Percentiles rank a stretch among this genome's conserved stretches.
Conservation (phyloP, 805 yeast species). For the Starmerella davenportii region DNA sequence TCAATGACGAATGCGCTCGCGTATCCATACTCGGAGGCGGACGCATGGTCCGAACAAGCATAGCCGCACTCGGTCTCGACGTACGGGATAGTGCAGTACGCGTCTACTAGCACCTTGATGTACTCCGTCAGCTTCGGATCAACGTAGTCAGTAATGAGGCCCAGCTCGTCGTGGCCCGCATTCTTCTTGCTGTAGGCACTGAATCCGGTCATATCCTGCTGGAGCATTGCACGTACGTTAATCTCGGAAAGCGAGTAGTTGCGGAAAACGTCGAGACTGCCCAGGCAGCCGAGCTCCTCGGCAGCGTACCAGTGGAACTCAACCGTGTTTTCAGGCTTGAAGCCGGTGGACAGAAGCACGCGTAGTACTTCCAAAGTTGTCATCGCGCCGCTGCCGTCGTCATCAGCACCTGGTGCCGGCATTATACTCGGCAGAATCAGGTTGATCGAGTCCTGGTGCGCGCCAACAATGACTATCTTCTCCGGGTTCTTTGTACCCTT, state of each 20-base stretch:
- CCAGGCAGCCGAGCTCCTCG: conserved; percentile 82
- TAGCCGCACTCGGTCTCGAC: conserved; percentile 72
- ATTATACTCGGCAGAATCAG: conserved; percentile 47
- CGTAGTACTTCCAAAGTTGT: conserved; percentile 62
- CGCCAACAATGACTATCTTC: conserved; percentile 55
- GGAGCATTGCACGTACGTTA: conserved; percentile 64
- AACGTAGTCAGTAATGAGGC: conserved; percentile 62
- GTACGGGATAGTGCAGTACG: conserved; percentile 50
- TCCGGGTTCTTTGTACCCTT: conserved; percentile 26
- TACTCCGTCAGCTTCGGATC: conserved; percentile 38
- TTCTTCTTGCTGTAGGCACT: conserved; percentile 27
- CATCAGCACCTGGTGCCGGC: conserved; percentile 89
- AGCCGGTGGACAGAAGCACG: conserved; percentile 31
- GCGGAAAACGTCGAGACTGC: conserved; percentile 62
- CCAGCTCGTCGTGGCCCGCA: conserved; percentile 44
- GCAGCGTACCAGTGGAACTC: conserved; percentile 93
- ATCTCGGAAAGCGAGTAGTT: conserved; percentile 30
- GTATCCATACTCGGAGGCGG: conserved; percentile 65
- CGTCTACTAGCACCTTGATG: conserved; percentile 40
- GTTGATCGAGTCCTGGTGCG: conserved; percentile 77
- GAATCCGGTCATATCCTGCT: conserved; percentile 89
- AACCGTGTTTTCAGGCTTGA: conserved; percentile 48
- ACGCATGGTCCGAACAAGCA: conserved; percentile 85
- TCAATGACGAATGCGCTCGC: conserved; percentile 77
- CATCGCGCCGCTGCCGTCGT: conserved; percentile 77